phyloP scores from a whole-genome alignment of 2,329 filamentous ascomycete genomes.

The Colletotrichum sidae region DNA sequence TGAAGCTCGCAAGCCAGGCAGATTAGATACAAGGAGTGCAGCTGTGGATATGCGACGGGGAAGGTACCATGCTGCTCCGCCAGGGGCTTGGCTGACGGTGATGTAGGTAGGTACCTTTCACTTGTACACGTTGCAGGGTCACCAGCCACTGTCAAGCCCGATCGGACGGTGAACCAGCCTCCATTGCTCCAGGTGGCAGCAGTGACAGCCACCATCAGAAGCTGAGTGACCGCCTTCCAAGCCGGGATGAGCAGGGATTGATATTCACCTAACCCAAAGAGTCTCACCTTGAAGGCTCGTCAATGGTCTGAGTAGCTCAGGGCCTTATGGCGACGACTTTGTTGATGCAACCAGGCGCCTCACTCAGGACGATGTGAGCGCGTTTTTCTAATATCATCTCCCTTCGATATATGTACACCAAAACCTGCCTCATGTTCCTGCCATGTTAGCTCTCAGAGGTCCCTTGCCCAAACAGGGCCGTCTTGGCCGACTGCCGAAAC shows the following conservation, averaged over 20 bases:
- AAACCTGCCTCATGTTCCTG: conserved; percentile 9
- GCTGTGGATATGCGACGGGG: conserved; percentile 21
- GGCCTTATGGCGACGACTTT: not conserved
- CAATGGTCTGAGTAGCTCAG: conserved; percentile 6
- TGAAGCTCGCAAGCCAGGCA: conserved; percentile 36
- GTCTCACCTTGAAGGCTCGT: conserved; percentile 5
- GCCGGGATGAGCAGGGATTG: conserved; percentile 1
- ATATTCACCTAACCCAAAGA: conserved; percentile 6
- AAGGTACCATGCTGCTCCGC: too few relatives aligned
- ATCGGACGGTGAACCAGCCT: conserved; percentile 2
- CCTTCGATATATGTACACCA: not conserved
- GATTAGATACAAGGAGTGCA: conserved; percentile 34
- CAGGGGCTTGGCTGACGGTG: not conserved
- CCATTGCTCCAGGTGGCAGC: conserved; percentile 7
- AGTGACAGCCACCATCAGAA: conserved; percentile 7
- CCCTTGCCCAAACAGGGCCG: conserved; percentile 17
- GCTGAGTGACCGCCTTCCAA: conserved; percentile 32
- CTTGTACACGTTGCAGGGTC: conserved; percentile 6
- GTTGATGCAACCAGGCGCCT: conserved; percentile 6
- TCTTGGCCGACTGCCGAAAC: conserved; percentile 14
- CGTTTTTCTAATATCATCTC: not conserved
- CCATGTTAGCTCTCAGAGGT: conserved; percentile 30
- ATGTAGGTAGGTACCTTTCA: conserved; percentile 15
- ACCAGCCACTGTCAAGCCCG: conserved; percentile 21
- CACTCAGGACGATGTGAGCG: conserved; percentile 19